Base-by-base conservation (phyloP, 352 stramenopile genomes). In the Elongisporangium undulatum region DNA sequence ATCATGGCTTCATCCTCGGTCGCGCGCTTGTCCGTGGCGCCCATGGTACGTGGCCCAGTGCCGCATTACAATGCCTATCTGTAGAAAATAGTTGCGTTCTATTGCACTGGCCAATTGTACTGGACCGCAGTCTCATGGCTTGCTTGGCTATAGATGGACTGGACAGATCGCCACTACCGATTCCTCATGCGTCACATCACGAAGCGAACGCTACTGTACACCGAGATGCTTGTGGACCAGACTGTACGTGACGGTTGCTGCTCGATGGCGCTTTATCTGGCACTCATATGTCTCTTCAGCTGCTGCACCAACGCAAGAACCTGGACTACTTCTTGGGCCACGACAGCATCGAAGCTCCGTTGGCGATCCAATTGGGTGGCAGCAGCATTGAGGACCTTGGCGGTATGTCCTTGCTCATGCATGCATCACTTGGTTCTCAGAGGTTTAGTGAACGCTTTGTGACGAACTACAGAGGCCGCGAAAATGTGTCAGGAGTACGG, bases 151-250 rank as follows among this genome's bases (percentile, higher is more conserved):
- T 48, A 95, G 97, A 99, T 99, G 96, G 96, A 99, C 69, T 98
- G 97, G 75, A 99, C 97, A 1, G 96, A 99, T 79, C 87, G 92
- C 45, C 95, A 99, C 76, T 96, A 94, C 67, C 79, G 85, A 51
- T 97, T 98, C 72, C 81, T 99, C 63, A 90, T 98, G 64, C 87
- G 96, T 12, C 82, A 98, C 38, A 87, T 99, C 66, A 98, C 95
- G 6, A 85, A 89, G 58, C 71, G 77, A 50, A 99, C 96, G 20
- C 68, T 98, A 38, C 71, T 99, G 17, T 99, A 97, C 73, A 99
- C 95, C 10, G 97, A 99, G 80, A 99, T 99, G 98, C 87, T 99
- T 20, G 95, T 98, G 45, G 94, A 97, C 50, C 92, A 98, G 64
- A 98, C 97, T 13, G 84, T 99, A 49, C 51, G 75, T 67, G 41